Evolutionary conservation across 768 basidiomycete genomes (phyloP).

Genomic region (Tricholomella constricta): DNA sequence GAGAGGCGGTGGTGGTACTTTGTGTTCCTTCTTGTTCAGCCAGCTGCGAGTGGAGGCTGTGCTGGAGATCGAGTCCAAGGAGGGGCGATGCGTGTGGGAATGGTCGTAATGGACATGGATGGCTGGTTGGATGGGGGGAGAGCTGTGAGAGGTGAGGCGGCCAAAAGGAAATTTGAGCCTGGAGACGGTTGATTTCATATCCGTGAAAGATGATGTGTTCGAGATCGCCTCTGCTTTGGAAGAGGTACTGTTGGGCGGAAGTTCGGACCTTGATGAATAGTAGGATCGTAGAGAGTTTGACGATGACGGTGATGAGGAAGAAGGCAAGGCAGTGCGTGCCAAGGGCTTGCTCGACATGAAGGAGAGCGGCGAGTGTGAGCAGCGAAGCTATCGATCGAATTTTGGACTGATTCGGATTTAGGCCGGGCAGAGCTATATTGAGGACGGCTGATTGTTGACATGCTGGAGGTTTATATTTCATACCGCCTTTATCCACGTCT

Average conservation of each 20-base stretch:
- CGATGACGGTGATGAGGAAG: neutral
- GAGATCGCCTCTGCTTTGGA: neutral
- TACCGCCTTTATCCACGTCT: neutral
- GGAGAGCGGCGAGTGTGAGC: neutral
- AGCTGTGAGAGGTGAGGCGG: no score
- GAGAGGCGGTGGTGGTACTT: slow-evolving; percentile 14
- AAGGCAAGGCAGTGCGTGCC: no score
- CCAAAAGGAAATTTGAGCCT: neutral
- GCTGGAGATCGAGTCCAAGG: slow-evolving; percentile 10
- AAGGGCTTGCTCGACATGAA: neutral
- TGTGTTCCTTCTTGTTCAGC: slow-evolving; percentile 5
- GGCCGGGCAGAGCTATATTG: neutral
- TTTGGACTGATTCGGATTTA: slow-evolving; percentile 7
- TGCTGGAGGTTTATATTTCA: no score
- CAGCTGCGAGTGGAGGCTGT: neutral
- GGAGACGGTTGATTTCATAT: neutral
- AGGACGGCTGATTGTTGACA: neutral
- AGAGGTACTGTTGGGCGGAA: neutral
- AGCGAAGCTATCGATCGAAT: neutral
- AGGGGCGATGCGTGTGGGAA: slow-evolving; percentile 8
- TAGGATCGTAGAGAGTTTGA: slow-evolving; percentile 1
- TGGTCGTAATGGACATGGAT: neutral
- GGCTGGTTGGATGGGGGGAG: neutral
- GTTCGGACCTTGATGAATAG: neutral
- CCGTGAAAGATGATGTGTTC: slow-evolving; percentile 1